phyloP scores from a whole-genome alignment of 495 filamentous ascomycete species.

The Halenospora varia region DNA sequence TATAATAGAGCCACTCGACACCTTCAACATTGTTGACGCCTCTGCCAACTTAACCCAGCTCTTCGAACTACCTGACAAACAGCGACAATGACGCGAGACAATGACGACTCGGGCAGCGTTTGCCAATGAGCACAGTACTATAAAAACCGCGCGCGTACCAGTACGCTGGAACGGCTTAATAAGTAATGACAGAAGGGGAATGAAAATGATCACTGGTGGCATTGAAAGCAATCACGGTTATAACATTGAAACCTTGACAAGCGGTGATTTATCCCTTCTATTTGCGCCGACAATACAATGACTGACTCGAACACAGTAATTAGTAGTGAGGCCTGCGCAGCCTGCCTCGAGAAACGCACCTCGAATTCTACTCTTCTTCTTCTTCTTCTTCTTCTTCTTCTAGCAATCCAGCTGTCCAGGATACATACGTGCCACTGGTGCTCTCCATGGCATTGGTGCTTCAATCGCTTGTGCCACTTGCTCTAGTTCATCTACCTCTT shows the following conservation, averaged over 20 bases:
- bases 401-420: conserved; percentile 1
- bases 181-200: neutral
- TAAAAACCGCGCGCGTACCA: conserved; percentile 17
- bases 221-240: neutral
- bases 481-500: conserved; percentile 11
- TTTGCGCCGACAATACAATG: conserved; percentile 3
- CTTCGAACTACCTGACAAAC: neutral
- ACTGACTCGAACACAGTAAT: neutral
- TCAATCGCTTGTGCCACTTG: conserved; percentile 11
- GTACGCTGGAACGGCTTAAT: neutral
- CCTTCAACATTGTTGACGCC: neutral
- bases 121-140: conserved; percentile 22
- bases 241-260: neutral
- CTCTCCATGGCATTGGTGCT: conserved; percentile 11
- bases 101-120: conserved; percentile 4
- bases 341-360: neutral
- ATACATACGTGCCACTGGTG: conserved; percentile 16
- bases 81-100: conserved; percentile 3
- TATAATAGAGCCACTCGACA: neutral
- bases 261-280: conserved; percentile 4
- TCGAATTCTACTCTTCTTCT: conserved; percentile 5
- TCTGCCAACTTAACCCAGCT: neutral
- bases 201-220: neutral
- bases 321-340: conserved; percentile 1
- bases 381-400: too few relatives aligned